Evolutionary conservation across 352 stramenopile species (phyloP).

Genomic region (Globisporangium recalcitrans): DNA sequence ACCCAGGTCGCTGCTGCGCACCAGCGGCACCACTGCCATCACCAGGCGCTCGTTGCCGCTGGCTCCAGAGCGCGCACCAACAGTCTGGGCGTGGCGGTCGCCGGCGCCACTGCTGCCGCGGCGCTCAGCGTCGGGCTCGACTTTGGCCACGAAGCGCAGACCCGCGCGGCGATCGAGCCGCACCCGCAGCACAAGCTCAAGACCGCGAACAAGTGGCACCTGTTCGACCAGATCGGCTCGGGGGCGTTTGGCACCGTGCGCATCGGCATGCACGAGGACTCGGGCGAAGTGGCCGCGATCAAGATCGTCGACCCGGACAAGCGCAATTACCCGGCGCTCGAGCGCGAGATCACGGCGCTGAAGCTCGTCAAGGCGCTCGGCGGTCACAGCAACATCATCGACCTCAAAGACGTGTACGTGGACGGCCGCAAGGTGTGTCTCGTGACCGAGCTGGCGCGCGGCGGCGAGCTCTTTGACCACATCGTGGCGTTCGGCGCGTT

Average conservation of each 20-base stretch:
- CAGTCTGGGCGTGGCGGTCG: conserved; percentile 40
- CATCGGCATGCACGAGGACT: conserved; percentile 59
- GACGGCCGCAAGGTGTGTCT: conserved; percentile 75
- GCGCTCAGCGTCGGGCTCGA: conserved; percentile 41
- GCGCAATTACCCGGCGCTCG: conserved; percentile 44
- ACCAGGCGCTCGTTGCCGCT: background rate
- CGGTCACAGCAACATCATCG: conserved; percentile 84
- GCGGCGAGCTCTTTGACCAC: conserved; percentile 89
- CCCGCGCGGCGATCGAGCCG: conserved; percentile 32
- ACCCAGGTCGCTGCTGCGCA: conserved; percentile 1
- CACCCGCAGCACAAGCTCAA: conserved; percentile 1
- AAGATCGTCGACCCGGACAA: conserved; percentile 58
- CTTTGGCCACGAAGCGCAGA: conserved; percentile 29
- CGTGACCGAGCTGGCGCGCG: conserved; percentile 82
- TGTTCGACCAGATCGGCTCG: conserved; percentile 67
- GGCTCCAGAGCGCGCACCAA: conserved; percentile 1
- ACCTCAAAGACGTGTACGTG: conserved; percentile 78
- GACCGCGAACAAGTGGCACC: conserved; percentile 37
- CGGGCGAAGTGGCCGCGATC: conserved; percentile 63
- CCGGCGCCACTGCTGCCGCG: conserved; percentile 40
- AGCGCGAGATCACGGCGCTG: conserved; percentile 67
- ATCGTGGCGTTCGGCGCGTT: conserved; percentile 74
- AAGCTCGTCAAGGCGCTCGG: conserved; percentile 69
- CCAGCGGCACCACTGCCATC: background rate
- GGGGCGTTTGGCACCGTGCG: conserved; percentile 70